Evolutionary conservation across 768 basidiomycete genomes (phyloP).

Genomic region (Boletus eberwhitei): DNA sequence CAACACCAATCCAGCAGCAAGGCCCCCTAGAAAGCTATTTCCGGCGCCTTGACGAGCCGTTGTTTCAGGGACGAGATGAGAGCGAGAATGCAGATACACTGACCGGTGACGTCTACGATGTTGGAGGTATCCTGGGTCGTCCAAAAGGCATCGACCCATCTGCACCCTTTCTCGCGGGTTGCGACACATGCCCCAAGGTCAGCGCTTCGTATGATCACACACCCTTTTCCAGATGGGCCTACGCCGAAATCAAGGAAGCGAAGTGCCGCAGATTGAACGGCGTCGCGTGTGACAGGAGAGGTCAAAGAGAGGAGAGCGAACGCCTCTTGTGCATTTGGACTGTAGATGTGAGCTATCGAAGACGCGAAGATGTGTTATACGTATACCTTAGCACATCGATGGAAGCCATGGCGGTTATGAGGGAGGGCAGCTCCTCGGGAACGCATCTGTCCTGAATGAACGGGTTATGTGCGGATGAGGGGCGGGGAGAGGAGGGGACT

Average conservation of each 20-base stretch:
- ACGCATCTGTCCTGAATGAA: constrained; percentile 64
- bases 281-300: constrained; percentile 36
- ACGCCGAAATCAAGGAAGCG: constrained; percentile 61
- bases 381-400: constrained; percentile 68
- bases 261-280: constrained; percentile 65
- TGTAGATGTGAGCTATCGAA: constrained; percentile 26
- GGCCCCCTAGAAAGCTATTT: constrained; percentile 83
- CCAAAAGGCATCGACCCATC: constrained; percentile 81
- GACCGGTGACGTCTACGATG: constrained; percentile 82
- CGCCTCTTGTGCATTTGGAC: constrained; percentile 88
- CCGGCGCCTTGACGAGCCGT: constrained; percentile 63
- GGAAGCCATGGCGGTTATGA: constrained; percentile 53
- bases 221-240: constrained; percentile 46
- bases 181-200: constrained; percentile 67
- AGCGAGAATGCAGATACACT: constrained; percentile 11
- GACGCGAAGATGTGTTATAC: background rate
- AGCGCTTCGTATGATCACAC: constrained; percentile 75
- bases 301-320: constrained; percentile 60
- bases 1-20: constrained; percentile 67
- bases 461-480: background rate
- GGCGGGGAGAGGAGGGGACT: constrained; percentile 22
- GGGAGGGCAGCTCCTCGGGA: constrained; percentile 71
- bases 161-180: constrained; percentile 36
- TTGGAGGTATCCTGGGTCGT: constrained; percentile 39
- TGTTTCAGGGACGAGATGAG: background rate